phyloP scores from a whole-genome alignment of 495 filamentous ascomycete genomes.

The Penicillium atrosanguineum region DNA sequence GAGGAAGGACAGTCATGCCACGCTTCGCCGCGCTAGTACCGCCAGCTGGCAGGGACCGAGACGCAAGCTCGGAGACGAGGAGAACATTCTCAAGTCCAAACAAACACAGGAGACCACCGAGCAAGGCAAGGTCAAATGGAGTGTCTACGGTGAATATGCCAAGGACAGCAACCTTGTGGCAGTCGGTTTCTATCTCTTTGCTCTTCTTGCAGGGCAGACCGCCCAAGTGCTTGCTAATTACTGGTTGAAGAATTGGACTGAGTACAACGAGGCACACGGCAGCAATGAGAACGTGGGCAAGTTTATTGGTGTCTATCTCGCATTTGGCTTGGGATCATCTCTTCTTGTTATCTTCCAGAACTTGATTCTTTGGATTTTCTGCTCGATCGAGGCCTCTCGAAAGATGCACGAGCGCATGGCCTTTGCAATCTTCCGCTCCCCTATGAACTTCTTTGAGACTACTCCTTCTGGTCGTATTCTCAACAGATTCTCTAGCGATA shows the following conservation, averaged over 20 bases:
- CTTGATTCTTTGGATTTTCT: constrained; percentile 97
- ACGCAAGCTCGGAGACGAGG: constrained; percentile 81
- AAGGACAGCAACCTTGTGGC: constrained; percentile 88
- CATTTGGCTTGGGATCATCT: constrained; percentile 87
- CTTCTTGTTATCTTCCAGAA: constrained; percentile 87
- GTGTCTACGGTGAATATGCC: constrained; percentile 83
- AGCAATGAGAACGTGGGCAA: constrained; percentile 75
- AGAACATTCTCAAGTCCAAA: constrained; percentile 71
- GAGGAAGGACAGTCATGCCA: constrained; percentile 66
- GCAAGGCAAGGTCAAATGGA: constrained; percentile 97
- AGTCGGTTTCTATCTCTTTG: constrained; percentile 75
- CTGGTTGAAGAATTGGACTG: constrained; percentile 94
- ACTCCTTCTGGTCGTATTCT: constrained; percentile 96
- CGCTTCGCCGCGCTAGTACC: constrained; percentile 84
- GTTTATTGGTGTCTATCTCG: constrained; percentile 93
- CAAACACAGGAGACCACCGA: constrained; percentile 84
- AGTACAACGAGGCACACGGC: constrained; percentile 64
- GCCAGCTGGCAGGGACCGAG: constrained; percentile 85
- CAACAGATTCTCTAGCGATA: constrained; percentile 96
- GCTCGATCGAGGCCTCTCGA: constrained; percentile 94
- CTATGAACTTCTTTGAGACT: constrained; percentile 99
- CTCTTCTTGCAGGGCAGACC: constrained; percentile 75
- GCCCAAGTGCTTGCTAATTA: constrained; percentile 77
- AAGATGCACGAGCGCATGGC: constrained; percentile 99
- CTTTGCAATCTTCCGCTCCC: constrained; percentile 93